Evolutionary conservation across 2,329 filamentous ascomycete genomes (phyloP).

Genomic region (Pseudogymnoascus sp.): DNA sequence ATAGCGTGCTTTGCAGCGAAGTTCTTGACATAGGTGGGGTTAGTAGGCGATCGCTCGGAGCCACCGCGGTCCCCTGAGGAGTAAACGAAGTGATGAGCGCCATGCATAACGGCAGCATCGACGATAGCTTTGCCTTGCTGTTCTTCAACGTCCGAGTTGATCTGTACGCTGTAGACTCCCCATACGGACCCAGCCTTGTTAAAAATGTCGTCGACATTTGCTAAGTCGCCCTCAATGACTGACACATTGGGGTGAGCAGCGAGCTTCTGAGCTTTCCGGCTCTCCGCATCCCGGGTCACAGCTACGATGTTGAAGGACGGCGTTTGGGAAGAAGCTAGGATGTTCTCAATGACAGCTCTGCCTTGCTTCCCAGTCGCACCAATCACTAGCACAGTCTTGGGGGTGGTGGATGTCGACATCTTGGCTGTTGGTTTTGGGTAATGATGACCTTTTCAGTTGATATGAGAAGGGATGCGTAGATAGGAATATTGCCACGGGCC

Average conservation of each 20-base stretch:
- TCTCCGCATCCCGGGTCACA: constrained; percentile 49
- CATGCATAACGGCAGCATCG: constrained; percentile 44
- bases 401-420: neutral
- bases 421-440: neutral
- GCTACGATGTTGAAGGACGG: constrained; percentile 32
- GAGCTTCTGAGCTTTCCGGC: constrained; percentile 41
- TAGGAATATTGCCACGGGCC: neutral
- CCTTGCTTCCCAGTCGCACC: constrained; percentile 29
- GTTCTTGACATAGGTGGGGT: constrained; percentile 48
- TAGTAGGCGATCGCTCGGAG: constrained; percentile 35
- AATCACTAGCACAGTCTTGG: constrained; percentile 16
- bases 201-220: constrained; percentile 43
- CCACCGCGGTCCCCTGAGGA: constrained; percentile 53
- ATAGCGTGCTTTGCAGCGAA: constrained; percentile 52
- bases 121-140: constrained; percentile 48
- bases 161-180: constrained; percentile 55
- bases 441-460: neutral
- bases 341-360: constrained; percentile 20
- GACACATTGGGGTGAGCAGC: constrained; percentile 37
- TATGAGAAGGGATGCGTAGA: neutral
- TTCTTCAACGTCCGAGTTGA: constrained; percentile 33
- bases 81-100: constrained; percentile 52
- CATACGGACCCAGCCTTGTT: constrained; percentile 38
- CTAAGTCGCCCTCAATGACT: constrained; percentile 49
- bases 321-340: constrained; percentile 11